These are phyloP conservation scores for Penstemon newberryi DNA, from an alignment of 257 asterid genomes.

Conservation along the genomic window DNA sequence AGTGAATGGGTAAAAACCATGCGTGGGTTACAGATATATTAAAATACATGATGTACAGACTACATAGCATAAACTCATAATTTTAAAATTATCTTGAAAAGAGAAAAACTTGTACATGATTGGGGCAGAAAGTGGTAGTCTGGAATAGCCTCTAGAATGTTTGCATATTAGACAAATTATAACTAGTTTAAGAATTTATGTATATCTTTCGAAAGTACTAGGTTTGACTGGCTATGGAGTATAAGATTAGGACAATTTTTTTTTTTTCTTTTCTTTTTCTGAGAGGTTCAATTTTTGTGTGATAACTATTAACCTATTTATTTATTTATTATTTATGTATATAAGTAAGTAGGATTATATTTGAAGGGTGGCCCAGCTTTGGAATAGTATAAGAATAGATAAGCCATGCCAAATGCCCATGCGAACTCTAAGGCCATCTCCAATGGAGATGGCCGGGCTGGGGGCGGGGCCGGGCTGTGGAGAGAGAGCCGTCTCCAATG, in stretches of 20 bases:
- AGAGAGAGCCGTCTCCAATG: no score
- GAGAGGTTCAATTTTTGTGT: neutral
- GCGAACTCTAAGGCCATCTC: no score
- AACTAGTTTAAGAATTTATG: neutral
- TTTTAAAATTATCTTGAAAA: constrained; percentile 10
- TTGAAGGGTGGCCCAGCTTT: neutral
- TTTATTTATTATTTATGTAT: neutral
- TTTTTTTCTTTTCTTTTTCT: no score
- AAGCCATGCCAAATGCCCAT: constrained; percentile 19
- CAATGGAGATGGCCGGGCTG: no score
- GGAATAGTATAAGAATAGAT: neutral
- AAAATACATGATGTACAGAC: neutral
- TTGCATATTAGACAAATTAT: neutral
- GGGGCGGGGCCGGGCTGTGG: no score
- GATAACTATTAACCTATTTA: neutral
- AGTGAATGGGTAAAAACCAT: constrained; percentile 32
- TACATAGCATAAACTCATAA: constrained; percentile 16
- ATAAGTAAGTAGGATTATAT: neutral
- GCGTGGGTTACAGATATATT: constrained; percentile 31
- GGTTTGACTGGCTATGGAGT: no score
- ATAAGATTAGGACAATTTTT: no score
- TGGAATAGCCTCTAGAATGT: neutral
- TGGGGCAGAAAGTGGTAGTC: neutral
- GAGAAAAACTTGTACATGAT: neutral
- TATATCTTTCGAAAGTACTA: no score